A percentile compares a stretch with the other conserved stretches of the same genome.
phyloP scores from a whole-genome alignment of 148 eudicot genomes.

The Arctostaphylos glauca region DNA sequence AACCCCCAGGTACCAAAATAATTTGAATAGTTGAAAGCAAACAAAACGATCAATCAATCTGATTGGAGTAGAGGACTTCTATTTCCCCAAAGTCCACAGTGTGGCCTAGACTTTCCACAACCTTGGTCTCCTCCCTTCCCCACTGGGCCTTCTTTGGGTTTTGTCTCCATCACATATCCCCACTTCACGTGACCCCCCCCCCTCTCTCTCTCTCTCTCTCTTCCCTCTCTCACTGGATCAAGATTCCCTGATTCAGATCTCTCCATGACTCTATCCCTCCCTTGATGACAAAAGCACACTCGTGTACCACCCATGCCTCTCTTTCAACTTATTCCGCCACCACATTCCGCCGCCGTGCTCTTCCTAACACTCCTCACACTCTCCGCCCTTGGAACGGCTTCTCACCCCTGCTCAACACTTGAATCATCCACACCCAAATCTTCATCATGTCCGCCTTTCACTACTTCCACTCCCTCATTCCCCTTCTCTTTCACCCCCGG shows the following conservation, averaged over 20 bases:
- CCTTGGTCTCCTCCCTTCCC: not conserved
- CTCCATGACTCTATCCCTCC: not conserved
- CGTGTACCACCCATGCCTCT: slow-evolving; percentile 25
- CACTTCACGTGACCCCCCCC: slow-evolving; percentile 42
- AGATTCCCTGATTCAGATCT: slow-evolving; percentile 23
- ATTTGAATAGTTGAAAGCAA: slow-evolving; percentile 8
- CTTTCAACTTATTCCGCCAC: slow-evolving; percentile 15
- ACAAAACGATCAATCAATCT: slow-evolving; percentile 7
- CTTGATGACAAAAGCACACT: slow-evolving; percentile 12
- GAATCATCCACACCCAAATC: not conserved
- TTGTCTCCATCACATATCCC: slow-evolving; percentile 30
- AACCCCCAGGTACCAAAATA: not conserved
- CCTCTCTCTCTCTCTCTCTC: slow-evolving; percentile 13
- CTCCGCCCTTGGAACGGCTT: not conserved
- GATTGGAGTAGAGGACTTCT: not conserved
- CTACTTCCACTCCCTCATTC: slow-evolving; percentile 37
- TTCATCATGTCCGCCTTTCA: slow-evolving; percentile 55
- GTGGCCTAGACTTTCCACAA: slow-evolving; percentile 8
- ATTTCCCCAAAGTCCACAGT: not conserved
- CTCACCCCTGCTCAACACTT: slow-evolving; percentile 21
- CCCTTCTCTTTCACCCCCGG: slow-evolving; percentile 55
- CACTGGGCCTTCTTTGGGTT: not conserved
- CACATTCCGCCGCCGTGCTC: slow-evolving; percentile 10
- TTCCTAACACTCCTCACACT: not conserved
- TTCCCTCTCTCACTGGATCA: not conserved